These are phyloP conservation scores for Diaporthe nobilis DNA, from an alignment of 2,329 filamentous ascomycete species.

Conservation along the genomic window DNA sequence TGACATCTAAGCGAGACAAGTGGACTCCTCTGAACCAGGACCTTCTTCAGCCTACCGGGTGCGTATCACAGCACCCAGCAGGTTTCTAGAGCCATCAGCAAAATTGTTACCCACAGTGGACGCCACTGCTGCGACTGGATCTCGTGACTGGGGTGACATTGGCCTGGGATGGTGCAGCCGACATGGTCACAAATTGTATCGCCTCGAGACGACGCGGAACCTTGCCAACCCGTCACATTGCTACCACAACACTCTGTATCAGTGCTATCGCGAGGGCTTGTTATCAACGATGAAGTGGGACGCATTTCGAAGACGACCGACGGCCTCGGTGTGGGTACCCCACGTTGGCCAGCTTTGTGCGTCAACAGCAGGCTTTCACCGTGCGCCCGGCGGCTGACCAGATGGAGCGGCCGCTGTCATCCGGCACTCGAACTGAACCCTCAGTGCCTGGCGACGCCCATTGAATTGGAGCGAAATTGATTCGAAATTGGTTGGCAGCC, in stretches of 20 bases:
- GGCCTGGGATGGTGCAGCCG: not conserved
- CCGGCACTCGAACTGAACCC: not conserved
- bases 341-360: not conserved
- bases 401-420: not conserved
- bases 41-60: conserved; percentile 1
- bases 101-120: conserved; percentile 10
- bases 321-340: not conserved
- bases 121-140: conserved; percentile 7
- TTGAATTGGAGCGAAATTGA: not conserved
- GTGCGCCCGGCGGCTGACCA: not conserved
- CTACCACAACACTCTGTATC: conserved; percentile 17
- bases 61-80: conserved; percentile 14
- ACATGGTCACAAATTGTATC: not conserved
- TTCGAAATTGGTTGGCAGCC: not conserved
- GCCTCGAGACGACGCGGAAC: conserved; percentile 8
- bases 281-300: not conserved
- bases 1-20: conserved; percentile 18
- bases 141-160: conserved; percentile 6
- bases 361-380: not conserved
- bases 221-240: conserved; percentile 17
- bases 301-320: not conserved
- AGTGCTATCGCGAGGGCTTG: not conserved
- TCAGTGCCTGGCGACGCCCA: not conserved
- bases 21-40: not conserved
- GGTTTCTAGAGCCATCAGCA: not conserved